Evolutionary conservation across 129 eudicot species (phyloP).

Genomic region (Tanacetum coccineum): DNA sequence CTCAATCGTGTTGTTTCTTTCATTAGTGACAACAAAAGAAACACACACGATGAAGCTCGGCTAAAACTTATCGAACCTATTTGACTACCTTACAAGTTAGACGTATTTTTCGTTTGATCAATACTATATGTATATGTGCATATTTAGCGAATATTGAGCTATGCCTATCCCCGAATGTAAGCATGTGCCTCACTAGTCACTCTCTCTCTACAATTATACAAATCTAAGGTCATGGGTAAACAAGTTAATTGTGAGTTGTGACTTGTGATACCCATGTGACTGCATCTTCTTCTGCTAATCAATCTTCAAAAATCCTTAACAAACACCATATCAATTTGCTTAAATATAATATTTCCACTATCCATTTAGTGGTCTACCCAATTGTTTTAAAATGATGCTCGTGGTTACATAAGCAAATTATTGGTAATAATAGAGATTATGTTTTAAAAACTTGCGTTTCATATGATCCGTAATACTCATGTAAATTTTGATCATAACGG

Average conservation of each 20-base stretch:
- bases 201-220: conserved; percentile 36
- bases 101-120: too few species aligned
- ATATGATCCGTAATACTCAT: neutral
- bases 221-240: conserved; percentile 17
- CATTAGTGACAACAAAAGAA: too few species aligned
- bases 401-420: neutral
- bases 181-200: conserved; percentile 20
- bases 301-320: conserved; percentile 10
- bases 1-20: too few species aligned
- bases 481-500: neutral
- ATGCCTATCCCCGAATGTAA: conserved; percentile 9
- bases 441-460: neutral
- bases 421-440: neutral
- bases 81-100: too few species aligned
- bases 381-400: neutral
- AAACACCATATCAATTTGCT: conserved; percentile 9
- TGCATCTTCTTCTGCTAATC: conserved; percentile 19
- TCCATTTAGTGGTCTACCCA: neutral
- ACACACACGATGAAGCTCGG: too few species aligned
- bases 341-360: conserved; percentile 10
- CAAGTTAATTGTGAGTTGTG: conserved; percentile 2
- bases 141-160: neutral
- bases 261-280: conserved; percentile 29
- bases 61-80: too few species aligned
- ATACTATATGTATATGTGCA: neutral